These are phyloP conservation scores for Neurospora hispaniola DNA, from an alignment of 495 filamentous ascomycete species.

Conservation along the genomic window DNA sequence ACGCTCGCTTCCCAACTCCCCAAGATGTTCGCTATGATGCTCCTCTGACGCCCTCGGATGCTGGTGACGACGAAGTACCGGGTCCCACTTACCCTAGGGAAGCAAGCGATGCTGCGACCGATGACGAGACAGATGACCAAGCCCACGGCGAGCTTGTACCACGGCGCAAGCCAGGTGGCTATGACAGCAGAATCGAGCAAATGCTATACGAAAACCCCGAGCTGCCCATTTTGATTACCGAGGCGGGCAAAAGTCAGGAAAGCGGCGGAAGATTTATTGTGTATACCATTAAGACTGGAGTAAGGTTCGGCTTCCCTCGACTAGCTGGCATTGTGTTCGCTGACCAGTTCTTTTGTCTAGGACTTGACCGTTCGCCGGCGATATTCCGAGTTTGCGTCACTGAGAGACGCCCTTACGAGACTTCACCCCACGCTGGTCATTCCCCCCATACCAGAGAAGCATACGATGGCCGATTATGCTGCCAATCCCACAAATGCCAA, in stretches of 20 bases:
- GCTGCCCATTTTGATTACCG: conserved; percentile 76
- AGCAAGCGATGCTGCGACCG: conserved; percentile 24
- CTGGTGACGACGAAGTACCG: conserved; percentile 28
- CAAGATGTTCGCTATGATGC: conserved; percentile 27
- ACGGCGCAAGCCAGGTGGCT: conserved; percentile 67
- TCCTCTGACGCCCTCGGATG: conserved; percentile 33
- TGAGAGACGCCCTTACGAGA: conserved; percentile 76
- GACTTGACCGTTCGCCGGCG: conserved; percentile 88
- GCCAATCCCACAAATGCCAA: conserved; percentile 96
- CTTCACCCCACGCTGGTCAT: conserved; percentile 91
- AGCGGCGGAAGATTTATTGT: conserved; percentile 84
- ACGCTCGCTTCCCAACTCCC: background rate
- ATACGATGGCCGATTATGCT: conserved; percentile 96
- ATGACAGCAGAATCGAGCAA: conserved; percentile 91
- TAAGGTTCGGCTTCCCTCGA: conserved; percentile 32
- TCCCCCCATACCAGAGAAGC: conserved; percentile 95
- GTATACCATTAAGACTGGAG: conserved; percentile 91
- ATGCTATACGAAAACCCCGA: conserved; percentile 92
- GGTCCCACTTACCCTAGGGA: conserved; percentile 19
- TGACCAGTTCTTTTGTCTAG: conserved; percentile 36
- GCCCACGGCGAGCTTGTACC: conserved; percentile 35
- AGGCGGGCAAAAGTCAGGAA: conserved; percentile 92
- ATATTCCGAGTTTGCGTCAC: conserved; percentile 94
- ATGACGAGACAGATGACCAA: conserved; percentile 48
- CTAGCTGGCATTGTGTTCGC: background rate